Conservation (phyloP, 1,284 basidiomycete genomes). For the Cryptococcus wingfieldii region DNA sequence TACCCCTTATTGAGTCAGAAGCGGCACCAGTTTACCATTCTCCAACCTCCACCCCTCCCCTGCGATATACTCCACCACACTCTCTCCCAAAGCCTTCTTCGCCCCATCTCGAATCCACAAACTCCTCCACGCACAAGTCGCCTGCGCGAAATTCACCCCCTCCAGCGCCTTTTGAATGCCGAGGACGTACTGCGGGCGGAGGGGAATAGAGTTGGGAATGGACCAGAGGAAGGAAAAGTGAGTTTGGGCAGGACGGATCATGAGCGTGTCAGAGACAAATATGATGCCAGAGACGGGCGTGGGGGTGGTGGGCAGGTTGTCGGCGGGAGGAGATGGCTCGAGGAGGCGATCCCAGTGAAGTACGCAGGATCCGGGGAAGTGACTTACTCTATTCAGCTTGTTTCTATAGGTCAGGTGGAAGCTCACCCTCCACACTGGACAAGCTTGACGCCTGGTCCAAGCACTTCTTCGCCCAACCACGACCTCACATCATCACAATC, state of each 20-base stretch:
- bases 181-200: slow-evolving; percentile 34
- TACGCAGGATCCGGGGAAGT: slow-evolving; percentile 45
- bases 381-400: slow-evolving; percentile 17
- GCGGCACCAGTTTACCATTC: slow-evolving; percentile 9
- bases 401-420: background rate
- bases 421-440: slow-evolving; percentile 48
- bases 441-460: slow-evolving; percentile 31
- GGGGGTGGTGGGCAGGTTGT: slow-evolving; percentile 24
- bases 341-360: slow-evolving; percentile 44
- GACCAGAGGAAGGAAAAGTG: slow-evolving; percentile 47
- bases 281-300: slow-evolving; percentile 35
- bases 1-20: background rate
- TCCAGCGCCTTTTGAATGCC: slow-evolving; percentile 23
- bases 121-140: slow-evolving; percentile 41
- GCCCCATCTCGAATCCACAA: slow-evolving; percentile 39
- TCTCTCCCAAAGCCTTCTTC: slow-evolving; percentile 27
- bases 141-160: slow-evolving; percentile 31
- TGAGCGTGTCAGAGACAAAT: slow-evolving; percentile 43
- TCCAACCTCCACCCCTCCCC: slow-evolving; percentile 37
- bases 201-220: slow-evolving; percentile 47
- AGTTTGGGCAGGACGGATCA: slow-evolving; percentile 42
- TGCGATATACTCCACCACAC: slow-evolving; percentile 29
- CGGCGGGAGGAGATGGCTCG: slow-evolving; percentile 28
- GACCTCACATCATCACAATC: slow-evolving; percentile 28
- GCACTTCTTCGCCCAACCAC: slow-evolving; percentile 23